phyloP scores from a whole-genome alignment of 371 early-diverging fungal genomes.

The Apophysomyces elegans region DNA sequence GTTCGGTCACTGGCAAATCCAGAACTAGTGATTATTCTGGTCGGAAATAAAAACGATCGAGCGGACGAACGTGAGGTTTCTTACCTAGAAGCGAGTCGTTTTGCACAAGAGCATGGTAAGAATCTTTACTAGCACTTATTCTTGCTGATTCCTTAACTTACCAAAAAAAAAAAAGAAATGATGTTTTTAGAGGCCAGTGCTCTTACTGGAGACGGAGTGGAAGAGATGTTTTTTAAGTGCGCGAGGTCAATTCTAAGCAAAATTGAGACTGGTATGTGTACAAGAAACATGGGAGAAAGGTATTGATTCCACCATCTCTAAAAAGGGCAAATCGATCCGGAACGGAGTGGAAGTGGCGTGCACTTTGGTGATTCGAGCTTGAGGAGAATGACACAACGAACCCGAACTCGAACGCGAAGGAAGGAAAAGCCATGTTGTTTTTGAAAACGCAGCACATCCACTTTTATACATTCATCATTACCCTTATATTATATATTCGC shows the following conservation, averaged over 20 bases:
- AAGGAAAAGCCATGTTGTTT: conserved; percentile 63
- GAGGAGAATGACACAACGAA: conserved; percentile 64
- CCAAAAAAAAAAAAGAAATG: conserved; percentile 43
- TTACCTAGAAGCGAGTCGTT: conserved; percentile 68
- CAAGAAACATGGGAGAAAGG: not conserved
- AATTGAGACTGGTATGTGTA: conserved; percentile 56
- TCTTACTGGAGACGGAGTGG: conserved; percentile 63
- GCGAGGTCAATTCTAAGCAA: conserved; percentile 64
- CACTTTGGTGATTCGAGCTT: conserved; percentile 68
- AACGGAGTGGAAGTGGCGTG: conserved; percentile 65
- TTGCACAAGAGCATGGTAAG: conserved; percentile 70
- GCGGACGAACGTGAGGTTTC: conserved; percentile 64
- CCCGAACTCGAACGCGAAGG: conserved; percentile 54
- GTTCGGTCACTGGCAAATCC: conserved; percentile 67
- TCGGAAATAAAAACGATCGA: conserved; percentile 77
- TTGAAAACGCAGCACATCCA: conserved; percentile 15
- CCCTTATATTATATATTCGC: no score
- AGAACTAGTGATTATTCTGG: conserved; percentile 66
- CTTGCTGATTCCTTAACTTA: not conserved
- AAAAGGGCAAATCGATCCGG: conserved; percentile 63
- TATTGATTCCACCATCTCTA: no score
- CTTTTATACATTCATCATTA: not conserved
- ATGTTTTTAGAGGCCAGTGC: conserved; percentile 69
- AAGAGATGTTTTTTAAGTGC: conserved; percentile 66
- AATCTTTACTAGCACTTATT: not conserved